Percentiles rank a stretch among this genome's conserved stretches.
Conservation (phyloP, 2,329 filamentous ascomycete genomes). For the Coleophoma eucalyptorum region DNA sequence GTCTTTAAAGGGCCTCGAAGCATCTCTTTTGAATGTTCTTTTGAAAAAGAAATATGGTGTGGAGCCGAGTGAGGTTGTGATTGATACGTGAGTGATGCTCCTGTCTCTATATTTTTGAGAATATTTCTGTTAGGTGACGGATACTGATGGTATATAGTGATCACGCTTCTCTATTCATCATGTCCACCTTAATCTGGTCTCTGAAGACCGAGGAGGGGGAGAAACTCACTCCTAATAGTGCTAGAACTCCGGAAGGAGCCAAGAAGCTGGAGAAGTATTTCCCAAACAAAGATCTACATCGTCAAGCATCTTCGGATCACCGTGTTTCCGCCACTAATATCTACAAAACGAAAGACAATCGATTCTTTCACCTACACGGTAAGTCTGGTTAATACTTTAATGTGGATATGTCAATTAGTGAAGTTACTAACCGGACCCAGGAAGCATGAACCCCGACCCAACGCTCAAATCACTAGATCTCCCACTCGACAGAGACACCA, state of each 20-base stretch:
- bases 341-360: conserved; percentile 39
- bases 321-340: conserved; percentile 38
- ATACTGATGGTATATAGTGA: conserved; percentile 29
- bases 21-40: conserved; percentile 38
- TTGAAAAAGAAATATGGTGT: conserved; percentile 41
- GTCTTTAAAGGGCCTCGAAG: conserved; percentile 44
- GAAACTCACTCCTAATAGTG: not conserved
- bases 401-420: no score
- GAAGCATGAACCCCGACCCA: conserved; percentile 39
- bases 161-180: conserved; percentile 30
- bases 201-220: conserved; percentile 5
- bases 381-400: not conserved
- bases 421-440: not conserved
- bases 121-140: not conserved
- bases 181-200: conserved; percentile 12
- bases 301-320: conserved; percentile 17
- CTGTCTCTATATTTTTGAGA: not conserved
- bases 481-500: conserved; percentile 23
- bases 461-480: conserved; percentile 33
- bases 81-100: conserved; percentile 37
- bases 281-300: conserved; percentile 20
- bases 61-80: conserved; percentile 34
- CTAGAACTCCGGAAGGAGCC: not conserved
- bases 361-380: conserved; percentile 44
- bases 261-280: conserved; percentile 11